Conservation (phyloP, 2,329 filamentous ascomycete genomes). For the Trichoderma oligosporum region DNA sequence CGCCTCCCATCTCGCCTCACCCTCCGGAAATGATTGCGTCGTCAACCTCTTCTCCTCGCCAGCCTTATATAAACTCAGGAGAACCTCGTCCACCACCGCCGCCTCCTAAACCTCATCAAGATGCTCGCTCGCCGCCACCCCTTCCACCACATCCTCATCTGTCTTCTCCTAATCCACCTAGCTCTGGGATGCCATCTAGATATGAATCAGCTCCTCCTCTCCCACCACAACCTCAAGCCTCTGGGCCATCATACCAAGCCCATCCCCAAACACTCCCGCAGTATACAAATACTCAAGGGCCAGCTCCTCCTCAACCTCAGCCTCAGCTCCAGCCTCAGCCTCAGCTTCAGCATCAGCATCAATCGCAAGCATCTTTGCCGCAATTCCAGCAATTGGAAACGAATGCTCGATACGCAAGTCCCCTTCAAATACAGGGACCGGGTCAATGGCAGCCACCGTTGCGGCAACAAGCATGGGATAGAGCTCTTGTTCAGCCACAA, state of each 20-base stretch:
- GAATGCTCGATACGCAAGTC: constrained; percentile 5
- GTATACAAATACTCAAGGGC: neutral
- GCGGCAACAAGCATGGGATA: constrained; percentile 27
- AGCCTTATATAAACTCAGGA: constrained; percentile 33
- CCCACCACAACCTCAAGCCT: constrained; percentile 32
- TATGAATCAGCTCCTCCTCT: constrained; percentile 49
- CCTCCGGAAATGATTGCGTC: constrained; percentile 56
- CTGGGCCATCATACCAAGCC: constrained; percentile 3
- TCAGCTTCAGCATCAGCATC: neutral
- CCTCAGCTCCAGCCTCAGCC: neutral
- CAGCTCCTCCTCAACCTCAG: neutral
- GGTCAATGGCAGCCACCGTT: constrained; percentile 27
- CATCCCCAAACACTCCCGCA: constrained; percentile 2
- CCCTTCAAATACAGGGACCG: constrained; percentile 26
- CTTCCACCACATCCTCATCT: constrained; percentile 31
- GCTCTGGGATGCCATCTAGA: constrained; percentile 33
- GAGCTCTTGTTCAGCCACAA: constrained; percentile 10
- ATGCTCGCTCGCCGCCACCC: constrained; percentile 25
- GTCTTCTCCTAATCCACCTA: constrained; percentile 20
- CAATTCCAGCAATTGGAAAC: neutral
- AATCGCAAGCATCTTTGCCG: neutral
- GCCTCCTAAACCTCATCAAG: constrained; percentile 36
- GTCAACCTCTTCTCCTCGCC: constrained; percentile 38
- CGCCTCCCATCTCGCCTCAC: constrained; percentile 68
- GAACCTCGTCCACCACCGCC: constrained; percentile 50